Percentiles rank a stretch among this genome's conserved stretches.
phyloP scores from a whole-genome alignment of 129 eudicot species.

The Smallanthus sonchifolius region DNA sequence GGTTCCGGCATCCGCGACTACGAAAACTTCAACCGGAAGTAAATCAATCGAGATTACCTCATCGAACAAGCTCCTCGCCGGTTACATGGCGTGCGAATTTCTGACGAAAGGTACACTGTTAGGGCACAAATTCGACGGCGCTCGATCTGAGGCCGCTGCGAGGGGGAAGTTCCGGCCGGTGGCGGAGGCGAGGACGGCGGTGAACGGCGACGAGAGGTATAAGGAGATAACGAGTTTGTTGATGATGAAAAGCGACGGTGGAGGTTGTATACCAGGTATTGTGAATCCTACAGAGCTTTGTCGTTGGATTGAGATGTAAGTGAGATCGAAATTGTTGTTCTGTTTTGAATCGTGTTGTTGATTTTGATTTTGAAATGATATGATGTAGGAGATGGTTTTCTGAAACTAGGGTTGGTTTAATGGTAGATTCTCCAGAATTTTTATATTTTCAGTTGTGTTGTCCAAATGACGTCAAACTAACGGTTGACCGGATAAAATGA shows the following conservation, averaged over 20 bases:
- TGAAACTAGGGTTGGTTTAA: not conserved
- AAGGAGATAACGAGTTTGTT: slow-evolving; percentile 46
- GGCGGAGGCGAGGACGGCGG: not conserved
- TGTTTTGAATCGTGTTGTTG: not conserved
- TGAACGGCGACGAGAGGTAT: slow-evolving; percentile 24
- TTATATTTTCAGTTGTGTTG: not conserved
- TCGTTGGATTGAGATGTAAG: slow-evolving; percentile 60
- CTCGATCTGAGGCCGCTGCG: slow-evolving; percentile 31
- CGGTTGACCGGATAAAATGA: not conserved
- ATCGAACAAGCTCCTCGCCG: slow-evolving; percentile 54
- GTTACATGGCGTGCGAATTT: slow-evolving; percentile 68
- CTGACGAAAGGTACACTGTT: slow-evolving; percentile 55
- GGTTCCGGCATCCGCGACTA: not conserved
- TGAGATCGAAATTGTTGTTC: not conserved
- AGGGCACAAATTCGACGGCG: slow-evolving; percentile 50
- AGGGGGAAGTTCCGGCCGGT: slow-evolving; percentile 20
- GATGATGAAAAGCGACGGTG: slow-evolving; percentile 25
- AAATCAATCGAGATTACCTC: slow-evolving; percentile 17
- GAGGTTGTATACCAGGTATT: slow-evolving; percentile 52
- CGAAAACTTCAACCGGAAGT: slow-evolving; percentile 13
- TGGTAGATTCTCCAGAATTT: not conserved
- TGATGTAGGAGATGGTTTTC: not conserved
- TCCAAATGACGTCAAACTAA: not conserved
- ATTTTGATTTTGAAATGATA: not conserved
- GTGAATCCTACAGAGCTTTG: slow-evolving; percentile 64